phyloP scores from a whole-genome alignment of 805 yeast genomes.

The Nakazawaea populi region DNA sequence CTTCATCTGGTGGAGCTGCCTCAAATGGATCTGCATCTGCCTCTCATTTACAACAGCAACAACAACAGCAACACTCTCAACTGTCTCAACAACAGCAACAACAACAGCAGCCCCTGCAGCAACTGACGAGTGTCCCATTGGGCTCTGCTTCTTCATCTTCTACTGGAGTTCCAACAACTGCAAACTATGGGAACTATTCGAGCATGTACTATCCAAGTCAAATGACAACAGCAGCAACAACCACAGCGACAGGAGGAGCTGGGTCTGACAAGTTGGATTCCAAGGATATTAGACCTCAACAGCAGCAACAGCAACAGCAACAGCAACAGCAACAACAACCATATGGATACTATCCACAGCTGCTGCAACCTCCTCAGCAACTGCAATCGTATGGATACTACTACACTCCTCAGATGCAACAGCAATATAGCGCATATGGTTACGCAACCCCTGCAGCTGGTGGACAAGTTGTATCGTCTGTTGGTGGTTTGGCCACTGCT shows the following conservation, averaged over 20 bases:
- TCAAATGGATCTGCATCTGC: constrained; percentile 5
- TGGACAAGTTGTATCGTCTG: not conserved
- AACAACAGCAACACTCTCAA: constrained; percentile 7
- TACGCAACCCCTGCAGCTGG: constrained; percentile 3
- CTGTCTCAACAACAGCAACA: constrained; percentile 8
- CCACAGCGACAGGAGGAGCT: not conserved
- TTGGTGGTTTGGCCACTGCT: not conserved
- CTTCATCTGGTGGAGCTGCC: constrained; percentile 5
- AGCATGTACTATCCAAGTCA: constrained; percentile 7
- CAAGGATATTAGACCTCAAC: not conserved
- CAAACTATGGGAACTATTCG: constrained; percentile 1
- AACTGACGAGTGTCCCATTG: not conserved
- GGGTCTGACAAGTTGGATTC: not conserved
- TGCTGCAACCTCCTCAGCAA: constrained; percentile 1
- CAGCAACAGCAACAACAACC: not conserved
- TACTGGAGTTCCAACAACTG: constrained; percentile 9
- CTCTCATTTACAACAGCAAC: constrained; percentile 7
- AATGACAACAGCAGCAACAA: not conserved
- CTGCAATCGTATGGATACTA: constrained; percentile 5
- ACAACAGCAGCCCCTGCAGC: constrained; percentile 11
- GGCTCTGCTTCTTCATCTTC: constrained; percentile 6
- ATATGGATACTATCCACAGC: constrained; percentile 4
- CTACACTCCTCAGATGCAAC: constrained; percentile 9
- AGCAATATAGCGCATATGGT: constrained; percentile 2
- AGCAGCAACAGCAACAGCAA: not conserved